These are phyloP conservation scores for Exophiala sp. DNA, from an alignment of 2,329 filamentous ascomycete species.

Conservation along the genomic window DNA sequence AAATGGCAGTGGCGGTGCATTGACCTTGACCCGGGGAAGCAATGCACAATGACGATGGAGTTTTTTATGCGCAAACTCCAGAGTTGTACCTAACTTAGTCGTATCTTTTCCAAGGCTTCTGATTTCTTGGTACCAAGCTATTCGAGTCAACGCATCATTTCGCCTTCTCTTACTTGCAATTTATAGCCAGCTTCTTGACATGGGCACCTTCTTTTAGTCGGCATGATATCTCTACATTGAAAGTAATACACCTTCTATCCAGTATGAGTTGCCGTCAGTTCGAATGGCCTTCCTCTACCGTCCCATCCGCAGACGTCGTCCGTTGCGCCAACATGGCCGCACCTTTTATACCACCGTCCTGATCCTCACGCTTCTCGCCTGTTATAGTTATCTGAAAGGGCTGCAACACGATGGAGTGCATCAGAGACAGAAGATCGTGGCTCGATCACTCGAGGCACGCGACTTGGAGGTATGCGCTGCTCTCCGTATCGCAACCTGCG, in stretches of 20 bases:
- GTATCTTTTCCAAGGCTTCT: not conserved
- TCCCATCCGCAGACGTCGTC: constrained; percentile 6
- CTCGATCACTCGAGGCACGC: constrained; percentile 17
- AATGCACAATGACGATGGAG: not conserved
- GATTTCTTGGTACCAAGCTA: not conserved
- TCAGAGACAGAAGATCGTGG: constrained; percentile 3
- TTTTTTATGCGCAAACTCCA: not conserved
- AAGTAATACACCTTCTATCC: not conserved
- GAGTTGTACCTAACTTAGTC: not conserved
- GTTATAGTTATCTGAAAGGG: constrained; percentile 19
- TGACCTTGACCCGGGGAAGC: not conserved
- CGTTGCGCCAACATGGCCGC: constrained; percentile 18
- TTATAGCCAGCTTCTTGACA: not conserved
- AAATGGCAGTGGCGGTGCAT: not conserved
- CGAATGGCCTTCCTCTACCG: constrained; percentile 12
- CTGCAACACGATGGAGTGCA: not conserved
- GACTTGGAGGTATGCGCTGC: constrained; percentile 22
- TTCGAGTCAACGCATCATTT: not conserved
- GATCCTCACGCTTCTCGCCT: constrained; percentile 22
- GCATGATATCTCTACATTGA: not conserved
- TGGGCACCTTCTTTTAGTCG: not conserved
- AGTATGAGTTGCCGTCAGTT: constrained; percentile 15
- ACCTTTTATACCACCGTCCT: constrained; percentile 23
- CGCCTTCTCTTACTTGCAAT: not conserved
- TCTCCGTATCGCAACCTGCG: not conserved